Conservation (phyloP, 2,329 filamentous ascomycete genomes). For the Fusarium sterilihyphosum region DNA sequence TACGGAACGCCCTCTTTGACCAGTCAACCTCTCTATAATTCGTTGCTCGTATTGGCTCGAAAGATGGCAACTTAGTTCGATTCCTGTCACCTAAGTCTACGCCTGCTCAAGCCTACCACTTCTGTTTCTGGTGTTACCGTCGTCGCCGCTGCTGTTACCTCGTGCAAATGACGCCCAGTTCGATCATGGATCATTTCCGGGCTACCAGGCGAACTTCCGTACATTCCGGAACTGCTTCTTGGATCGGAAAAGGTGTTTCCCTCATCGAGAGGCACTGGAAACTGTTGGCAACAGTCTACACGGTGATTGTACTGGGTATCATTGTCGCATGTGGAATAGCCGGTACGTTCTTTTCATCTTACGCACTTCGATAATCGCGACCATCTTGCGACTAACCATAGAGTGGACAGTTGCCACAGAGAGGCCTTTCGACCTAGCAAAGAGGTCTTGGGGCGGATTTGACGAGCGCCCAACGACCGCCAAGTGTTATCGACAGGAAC, state of each 20-base stretch:
- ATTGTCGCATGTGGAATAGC: not conserved
- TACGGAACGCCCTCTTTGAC: not conserved
- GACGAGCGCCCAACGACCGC: constrained; percentile 19
- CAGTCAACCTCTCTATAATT: not conserved
- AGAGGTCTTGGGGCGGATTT: constrained; percentile 25
- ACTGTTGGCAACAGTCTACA: not conserved
- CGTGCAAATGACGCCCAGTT: not conserved
- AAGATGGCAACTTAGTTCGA: not conserved
- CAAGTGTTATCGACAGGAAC: constrained; percentile 35
- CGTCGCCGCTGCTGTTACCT: not conserved
- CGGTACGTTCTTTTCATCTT: not conserved
- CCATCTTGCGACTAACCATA: not conserved
- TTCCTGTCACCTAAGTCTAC: not conserved
- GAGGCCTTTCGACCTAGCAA: not conserved
- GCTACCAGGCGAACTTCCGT: not conserved
- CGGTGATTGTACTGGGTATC: not conserved
- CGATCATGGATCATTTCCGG: not conserved
- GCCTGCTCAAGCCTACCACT: not conserved
- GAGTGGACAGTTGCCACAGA: not conserved
- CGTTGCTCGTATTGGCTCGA: not conserved
- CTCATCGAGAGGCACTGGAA: not conserved
- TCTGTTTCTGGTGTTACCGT: not conserved
- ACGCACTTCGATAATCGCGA: not conserved
- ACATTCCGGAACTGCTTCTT: not conserved
- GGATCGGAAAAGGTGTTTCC: not conserved